A percentile compares a stretch with the other conserved stretches of the same genome.
phyloP scores from a whole-genome alignment of 2,329 filamentous ascomycete species.

The Trichoderma breve region DNA sequence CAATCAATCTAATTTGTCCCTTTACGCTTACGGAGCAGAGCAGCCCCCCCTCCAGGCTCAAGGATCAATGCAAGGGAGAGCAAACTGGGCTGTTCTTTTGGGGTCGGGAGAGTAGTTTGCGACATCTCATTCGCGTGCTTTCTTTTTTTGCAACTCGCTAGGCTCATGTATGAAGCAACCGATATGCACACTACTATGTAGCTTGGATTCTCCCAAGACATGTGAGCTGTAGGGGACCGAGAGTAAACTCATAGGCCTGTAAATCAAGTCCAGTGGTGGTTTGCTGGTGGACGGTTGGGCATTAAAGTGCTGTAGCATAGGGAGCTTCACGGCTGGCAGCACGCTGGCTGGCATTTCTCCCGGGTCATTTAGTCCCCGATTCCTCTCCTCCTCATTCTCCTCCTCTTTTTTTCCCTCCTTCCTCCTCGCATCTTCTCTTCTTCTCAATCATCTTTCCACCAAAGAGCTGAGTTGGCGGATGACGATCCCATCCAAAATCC shows the following conservation, averaged over 20 bases:
- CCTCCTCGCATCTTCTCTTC: not conserved
- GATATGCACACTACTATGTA: not conserved
- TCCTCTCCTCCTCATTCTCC: not conserved
- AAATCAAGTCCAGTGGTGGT: not conserved
- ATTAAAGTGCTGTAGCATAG: not conserved
- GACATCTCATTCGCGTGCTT: not conserved
- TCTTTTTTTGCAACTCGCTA: not conserved
- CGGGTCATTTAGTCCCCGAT: not conserved
- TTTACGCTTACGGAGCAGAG: not conserved
- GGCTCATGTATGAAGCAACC: not conserved
- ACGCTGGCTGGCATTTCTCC: not conserved
- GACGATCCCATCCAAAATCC: not conserved
- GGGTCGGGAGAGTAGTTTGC: not conserved
- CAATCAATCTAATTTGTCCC: not conserved
- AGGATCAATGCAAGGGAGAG: slow-evolving; percentile 5
- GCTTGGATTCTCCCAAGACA: not conserved
- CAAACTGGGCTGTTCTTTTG: not conserved
- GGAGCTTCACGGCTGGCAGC: not conserved
- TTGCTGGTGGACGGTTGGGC: not conserved
- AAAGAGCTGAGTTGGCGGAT: not conserved
- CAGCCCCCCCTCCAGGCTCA: not conserved
- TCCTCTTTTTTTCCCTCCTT: not conserved
- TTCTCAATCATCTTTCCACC: not conserved
- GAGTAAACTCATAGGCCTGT: not conserved
- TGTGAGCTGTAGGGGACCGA: not conserved